Conservation (phyloP, 352 stramenopile genomes). For the Globisporangium cederbergense region DNA sequence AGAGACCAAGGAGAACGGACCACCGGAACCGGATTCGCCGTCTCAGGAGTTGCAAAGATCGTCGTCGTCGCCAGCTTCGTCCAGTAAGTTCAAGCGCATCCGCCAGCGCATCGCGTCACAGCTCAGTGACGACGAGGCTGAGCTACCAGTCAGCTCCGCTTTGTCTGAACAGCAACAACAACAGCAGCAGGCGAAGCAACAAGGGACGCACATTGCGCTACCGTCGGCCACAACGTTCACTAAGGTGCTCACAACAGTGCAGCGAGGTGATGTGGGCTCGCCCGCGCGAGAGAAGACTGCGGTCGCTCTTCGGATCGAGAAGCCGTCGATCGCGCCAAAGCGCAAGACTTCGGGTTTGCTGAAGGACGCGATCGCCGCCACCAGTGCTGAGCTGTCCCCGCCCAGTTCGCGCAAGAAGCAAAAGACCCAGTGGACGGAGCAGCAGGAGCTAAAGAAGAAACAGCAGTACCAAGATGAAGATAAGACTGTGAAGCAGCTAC, state of each 20-base stretch:
- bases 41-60: neutral
- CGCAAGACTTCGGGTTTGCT: slow-evolving; percentile 13
- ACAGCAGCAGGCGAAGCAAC: neutral
- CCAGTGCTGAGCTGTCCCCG: neutral
- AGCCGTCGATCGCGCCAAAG: slow-evolving; percentile 13
- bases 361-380: slow-evolving; percentile 6
- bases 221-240: neutral
- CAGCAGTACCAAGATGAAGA: neutral
- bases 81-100: slow-evolving; percentile 8
- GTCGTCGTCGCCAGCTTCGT: neutral
- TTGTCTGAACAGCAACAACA: neutral
- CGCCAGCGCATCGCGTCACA: neutral
- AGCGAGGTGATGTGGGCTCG: neutral
- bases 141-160: neutral
- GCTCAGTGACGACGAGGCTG: slow-evolving; percentile 2
- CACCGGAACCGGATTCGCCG: neutral
- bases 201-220: neutral
- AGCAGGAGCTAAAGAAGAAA: slow-evolving; percentile 1
- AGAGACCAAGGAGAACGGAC: slow-evolving; percentile 14
- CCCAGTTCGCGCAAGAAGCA: slow-evolving; percentile 4
- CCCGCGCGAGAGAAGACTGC: neutral
- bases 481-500: neutral
- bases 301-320: neutral
- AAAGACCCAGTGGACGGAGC: slow-evolving; percentile 5
- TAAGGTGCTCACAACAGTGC: neutral